phyloP scores from a whole-genome alignment of 352 stramenopile species.

The Ophiocytium majus region DNA sequence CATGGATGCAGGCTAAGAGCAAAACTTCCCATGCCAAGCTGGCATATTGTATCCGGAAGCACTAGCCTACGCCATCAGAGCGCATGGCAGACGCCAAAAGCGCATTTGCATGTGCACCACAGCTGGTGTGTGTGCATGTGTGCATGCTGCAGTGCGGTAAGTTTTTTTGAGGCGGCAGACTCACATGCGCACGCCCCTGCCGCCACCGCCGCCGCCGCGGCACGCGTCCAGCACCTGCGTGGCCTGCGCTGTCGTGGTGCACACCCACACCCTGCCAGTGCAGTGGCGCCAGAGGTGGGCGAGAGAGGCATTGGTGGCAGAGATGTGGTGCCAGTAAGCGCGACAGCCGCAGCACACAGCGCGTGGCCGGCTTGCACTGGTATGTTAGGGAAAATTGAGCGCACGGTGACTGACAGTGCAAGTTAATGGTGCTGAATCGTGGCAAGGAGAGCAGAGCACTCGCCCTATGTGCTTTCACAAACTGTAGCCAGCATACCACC shows the following conservation, averaged over 20 bases:
- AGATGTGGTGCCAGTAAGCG: too few species aligned
- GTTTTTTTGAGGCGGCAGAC: background rate
- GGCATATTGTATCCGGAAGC: background rate
- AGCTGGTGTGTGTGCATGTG: background rate
- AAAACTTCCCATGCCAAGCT: background rate
- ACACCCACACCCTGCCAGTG: slow-evolving; percentile 27
- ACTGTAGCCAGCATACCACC: too few species aligned
- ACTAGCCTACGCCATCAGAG: too few species aligned
- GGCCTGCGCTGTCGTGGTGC: background rate
- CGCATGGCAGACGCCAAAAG: background rate
- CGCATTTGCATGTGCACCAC: background rate
- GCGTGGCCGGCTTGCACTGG: too few species aligned
- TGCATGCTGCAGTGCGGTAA: background rate
- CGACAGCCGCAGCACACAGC: too few species aligned
- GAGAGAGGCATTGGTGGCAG: too few species aligned
- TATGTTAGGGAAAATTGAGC: too few species aligned
- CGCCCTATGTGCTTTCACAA: too few species aligned
- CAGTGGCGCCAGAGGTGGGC: too few species aligned
- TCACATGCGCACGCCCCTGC: slow-evolving; percentile 11
- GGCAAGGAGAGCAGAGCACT: too few species aligned
- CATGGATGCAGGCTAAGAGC: background rate
- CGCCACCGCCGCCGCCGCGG: background rate
- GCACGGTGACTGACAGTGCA: too few species aligned
- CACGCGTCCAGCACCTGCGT: background rate
- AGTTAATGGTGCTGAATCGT: too few species aligned